Evolutionary conservation across 257 asterid species (phyloP).

Genomic region (Parsonsia alboflavescens): DNA sequence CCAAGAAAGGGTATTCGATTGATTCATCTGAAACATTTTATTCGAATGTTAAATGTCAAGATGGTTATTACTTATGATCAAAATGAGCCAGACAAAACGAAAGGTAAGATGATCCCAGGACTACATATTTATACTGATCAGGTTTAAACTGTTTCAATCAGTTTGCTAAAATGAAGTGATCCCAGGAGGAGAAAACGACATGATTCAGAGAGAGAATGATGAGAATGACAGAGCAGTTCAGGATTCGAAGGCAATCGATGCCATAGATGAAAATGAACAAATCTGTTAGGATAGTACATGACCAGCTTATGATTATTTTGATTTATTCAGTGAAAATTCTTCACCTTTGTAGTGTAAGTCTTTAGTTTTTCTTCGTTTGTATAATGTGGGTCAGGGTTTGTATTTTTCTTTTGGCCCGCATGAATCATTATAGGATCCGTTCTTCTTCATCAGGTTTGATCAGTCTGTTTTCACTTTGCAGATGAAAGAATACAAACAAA

Average conservation of each 20-base stretch:
- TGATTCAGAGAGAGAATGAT: neutral
- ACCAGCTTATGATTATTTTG: neutral
- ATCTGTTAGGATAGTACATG: neutral
- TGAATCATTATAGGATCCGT: too few relatives aligned
- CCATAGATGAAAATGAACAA: neutral
- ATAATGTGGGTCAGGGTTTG: neutral
- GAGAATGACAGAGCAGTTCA: neutral
- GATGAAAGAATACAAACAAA: neutral
- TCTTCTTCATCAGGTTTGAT: too few relatives aligned
- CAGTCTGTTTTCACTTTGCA: neutral
- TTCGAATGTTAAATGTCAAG: slow-evolving; percentile 26
- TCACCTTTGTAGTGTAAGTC: neutral
- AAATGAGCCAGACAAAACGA: neutral
- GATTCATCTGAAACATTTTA: slow-evolving; percentile 31
- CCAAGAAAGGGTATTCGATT: slow-evolving; percentile 19
- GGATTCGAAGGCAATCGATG: slow-evolving; percentile 2
- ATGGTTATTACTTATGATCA: neutral
- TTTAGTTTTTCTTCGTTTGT: slow-evolving; percentile 1
- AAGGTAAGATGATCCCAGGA: slow-evolving; percentile 7
- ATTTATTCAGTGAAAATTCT: neutral
- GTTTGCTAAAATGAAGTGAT: neutral
- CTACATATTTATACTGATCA: too few relatives aligned
- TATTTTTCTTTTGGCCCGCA: neutral
- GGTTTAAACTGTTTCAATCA: neutral
- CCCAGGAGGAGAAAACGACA: neutral